phyloP scores from a whole-genome alignment of 305 asterid genomes.

The Solanum aculeatissimum region DNA sequence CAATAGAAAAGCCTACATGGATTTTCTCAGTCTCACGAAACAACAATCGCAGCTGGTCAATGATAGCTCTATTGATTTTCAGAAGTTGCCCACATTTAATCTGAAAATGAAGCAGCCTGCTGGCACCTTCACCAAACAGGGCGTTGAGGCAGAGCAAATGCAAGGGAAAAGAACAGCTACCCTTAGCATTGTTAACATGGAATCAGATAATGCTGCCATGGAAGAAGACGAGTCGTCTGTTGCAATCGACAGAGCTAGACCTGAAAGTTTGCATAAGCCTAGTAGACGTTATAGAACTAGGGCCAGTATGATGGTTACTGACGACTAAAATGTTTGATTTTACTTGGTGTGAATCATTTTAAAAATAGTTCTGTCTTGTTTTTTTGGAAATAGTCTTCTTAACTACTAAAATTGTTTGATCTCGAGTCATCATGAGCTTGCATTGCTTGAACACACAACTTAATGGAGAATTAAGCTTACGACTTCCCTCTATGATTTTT shows the following conservation, averaged over 20 bases:
- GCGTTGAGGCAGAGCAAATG: slow-evolving; percentile 9
- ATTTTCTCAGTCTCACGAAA: slow-evolving; percentile 30
- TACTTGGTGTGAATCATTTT: neutral
- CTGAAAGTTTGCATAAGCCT: slow-evolving; percentile 21
- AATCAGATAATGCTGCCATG: slow-evolving; percentile 31
- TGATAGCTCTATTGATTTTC: slow-evolving; percentile 20
- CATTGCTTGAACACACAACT: neutral
- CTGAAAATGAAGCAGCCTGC: slow-evolving; percentile 34
- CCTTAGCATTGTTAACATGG: slow-evolving; percentile 34
- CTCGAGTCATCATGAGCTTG: neutral
- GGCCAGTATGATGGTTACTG: slow-evolving; percentile 12
- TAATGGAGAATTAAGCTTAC: slow-evolving; percentile 12
- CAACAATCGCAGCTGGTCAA: slow-evolving; percentile 12
- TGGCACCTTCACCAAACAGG: slow-evolving; percentile 1
- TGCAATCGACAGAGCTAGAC: slow-evolving; percentile 10
- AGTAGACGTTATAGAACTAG: slow-evolving; percentile 50
- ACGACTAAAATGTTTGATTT: slow-evolving; percentile 2
- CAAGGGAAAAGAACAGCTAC: slow-evolving; percentile 24
- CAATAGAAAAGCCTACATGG: slow-evolving; percentile 51
- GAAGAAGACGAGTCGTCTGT: slow-evolving; percentile 41
- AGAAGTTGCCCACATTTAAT: slow-evolving; percentile 37
- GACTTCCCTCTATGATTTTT: slow-evolving; percentile 18
- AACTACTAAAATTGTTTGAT: neutral
- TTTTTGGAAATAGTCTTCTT: neutral
- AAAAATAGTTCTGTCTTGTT: neutral